Conservation (phyloP, 768 basidiomycete genomes). For the Holtermannia corniformis region DNA sequence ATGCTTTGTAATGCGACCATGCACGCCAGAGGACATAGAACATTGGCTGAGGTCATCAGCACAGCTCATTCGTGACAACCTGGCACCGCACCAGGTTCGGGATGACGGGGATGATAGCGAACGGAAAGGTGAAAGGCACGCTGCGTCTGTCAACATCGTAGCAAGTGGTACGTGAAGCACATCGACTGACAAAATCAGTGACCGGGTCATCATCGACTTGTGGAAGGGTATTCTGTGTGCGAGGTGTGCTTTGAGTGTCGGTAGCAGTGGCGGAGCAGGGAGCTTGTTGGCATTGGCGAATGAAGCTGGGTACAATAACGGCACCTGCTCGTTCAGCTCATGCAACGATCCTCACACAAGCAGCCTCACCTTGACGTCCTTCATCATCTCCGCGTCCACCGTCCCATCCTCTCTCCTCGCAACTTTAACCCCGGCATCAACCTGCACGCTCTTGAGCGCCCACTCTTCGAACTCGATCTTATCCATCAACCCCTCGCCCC, state of each 20-base stretch:
- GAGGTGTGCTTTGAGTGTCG: conserved; percentile 29
- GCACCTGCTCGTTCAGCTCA: neutral
- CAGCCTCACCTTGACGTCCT: conserved; percentile 25
- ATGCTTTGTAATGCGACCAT: conserved; percentile 42
- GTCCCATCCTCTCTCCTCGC: conserved; percentile 14
- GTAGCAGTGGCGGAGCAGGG: conserved; percentile 24
- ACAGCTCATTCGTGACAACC: neutral
- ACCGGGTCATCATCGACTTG: conserved; percentile 28
- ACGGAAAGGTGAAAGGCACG: conserved; percentile 37
- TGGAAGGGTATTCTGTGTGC: conserved; percentile 36
- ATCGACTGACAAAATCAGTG: conserved; percentile 24
- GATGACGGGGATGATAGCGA: conserved; percentile 41
- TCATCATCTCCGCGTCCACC: conserved; percentile 9
- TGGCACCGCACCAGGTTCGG: conserved; percentile 31
- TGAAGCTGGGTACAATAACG: neutral
- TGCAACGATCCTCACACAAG: conserved; percentile 2
- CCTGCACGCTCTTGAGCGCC: conserved; percentile 38
- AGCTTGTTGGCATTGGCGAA: neutral
- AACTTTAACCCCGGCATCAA: conserved; percentile 28
- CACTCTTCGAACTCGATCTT: conserved; percentile 43
- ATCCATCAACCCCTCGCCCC: conserved; percentile 42
- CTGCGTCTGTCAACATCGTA: conserved; percentile 7
- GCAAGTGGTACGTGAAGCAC: neutral
- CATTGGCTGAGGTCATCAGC: conserved; percentile 21
- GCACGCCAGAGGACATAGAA: conserved; percentile 44